phyloP scores from a whole-genome alignment of 148 eudicot species.

The Fagopyrum tataricum region DNA sequence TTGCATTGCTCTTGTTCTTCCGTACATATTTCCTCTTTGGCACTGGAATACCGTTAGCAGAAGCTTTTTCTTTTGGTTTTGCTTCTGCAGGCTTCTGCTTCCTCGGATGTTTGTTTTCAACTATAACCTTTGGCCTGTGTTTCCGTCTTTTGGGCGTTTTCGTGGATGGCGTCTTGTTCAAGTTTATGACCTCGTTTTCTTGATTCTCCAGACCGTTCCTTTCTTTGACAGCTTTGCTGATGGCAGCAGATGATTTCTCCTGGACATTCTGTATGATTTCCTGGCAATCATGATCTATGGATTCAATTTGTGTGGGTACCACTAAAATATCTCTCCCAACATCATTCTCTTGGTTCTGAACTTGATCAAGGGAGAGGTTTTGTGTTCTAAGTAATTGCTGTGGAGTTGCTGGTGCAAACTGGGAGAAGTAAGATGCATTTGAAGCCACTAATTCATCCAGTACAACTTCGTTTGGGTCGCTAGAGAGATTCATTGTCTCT shows the following conservation, averaged over 20 bases:
- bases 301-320: slow-evolving; percentile 18
- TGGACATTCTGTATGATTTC: slow-evolving; percentile 22
- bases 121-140: slow-evolving; percentile 54
- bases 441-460: slow-evolving; percentile 9
- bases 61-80: slow-evolving; percentile 20
- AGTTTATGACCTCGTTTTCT: slow-evolving; percentile 29
- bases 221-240: slow-evolving; percentile 20
- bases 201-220: slow-evolving; percentile 19
- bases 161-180: slow-evolving; percentile 45
- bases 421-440: slow-evolving; percentile 24
- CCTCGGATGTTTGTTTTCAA: slow-evolving; percentile 50
- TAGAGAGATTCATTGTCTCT: neutral
- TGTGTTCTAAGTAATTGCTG: slow-evolving; percentile 22
- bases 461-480: neutral
- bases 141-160: slow-evolving; percentile 55
- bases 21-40: slow-evolving; percentile 57
- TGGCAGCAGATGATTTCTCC: slow-evolving; percentile 27
- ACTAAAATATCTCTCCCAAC: slow-evolving; percentile 23
- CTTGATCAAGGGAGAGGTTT: slow-evolving; percentile 22
- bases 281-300: slow-evolving; percentile 17
- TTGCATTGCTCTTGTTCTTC: slow-evolving; percentile 23
- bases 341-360: slow-evolving; percentile 28
- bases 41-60: slow-evolving; percentile 21
- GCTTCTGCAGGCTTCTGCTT: slow-evolving; percentile 27
- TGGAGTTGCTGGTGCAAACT: slow-evolving; percentile 47